Percentiles rank a stretch among this genome's conserved stretches.
Evolutionary conservation across 305 asterid genomes (phyloP).

Genomic region (Plantago rigida): DNA sequence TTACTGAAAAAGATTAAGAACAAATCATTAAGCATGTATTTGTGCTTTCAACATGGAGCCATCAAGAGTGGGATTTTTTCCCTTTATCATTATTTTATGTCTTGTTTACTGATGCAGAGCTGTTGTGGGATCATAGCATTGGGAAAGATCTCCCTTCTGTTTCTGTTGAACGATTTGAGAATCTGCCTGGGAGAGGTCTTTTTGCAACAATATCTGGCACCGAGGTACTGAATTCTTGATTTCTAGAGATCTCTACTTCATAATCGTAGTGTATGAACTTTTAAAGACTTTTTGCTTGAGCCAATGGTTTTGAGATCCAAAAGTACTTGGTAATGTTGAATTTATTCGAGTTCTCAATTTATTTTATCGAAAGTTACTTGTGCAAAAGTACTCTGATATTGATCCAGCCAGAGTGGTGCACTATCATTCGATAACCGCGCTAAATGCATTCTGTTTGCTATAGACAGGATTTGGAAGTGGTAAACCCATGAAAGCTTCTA

Average conservation of each 20-base stretch:
- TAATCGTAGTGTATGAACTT: not conserved
- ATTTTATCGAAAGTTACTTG: not conserved
- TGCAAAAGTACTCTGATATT: not conserved
- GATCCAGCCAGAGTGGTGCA: not conserved
- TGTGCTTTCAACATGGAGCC: slow-evolving; percentile 7
- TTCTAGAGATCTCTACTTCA: slow-evolving; percentile 2
- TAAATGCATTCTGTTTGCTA: slow-evolving; percentile 29
- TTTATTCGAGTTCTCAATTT: too few species aligned
- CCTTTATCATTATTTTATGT: slow-evolving; percentile 7
- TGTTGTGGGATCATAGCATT: slow-evolving; percentile 75
- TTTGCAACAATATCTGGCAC: slow-evolving; percentile 72
- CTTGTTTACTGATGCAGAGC: slow-evolving; percentile 56
- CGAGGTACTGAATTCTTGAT: slow-evolving; percentile 46
- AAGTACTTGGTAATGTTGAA: too few species aligned
- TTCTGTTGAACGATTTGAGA: slow-evolving; percentile 82
- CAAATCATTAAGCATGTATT: not conserved
- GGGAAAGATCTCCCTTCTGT: slow-evolving; percentile 92
- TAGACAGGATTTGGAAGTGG: slow-evolving; percentile 88
- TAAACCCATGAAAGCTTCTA: slow-evolving; percentile 71
- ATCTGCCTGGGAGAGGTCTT: slow-evolving; percentile 93
- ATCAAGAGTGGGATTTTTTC: not conserved
- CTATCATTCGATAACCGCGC: slow-evolving; percentile 18
- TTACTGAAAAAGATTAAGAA: too few species aligned
- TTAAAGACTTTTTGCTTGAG: not conserved
- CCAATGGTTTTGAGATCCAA: not conserved